phyloP scores from a whole-genome alignment of 257 asterid genomes.

The Solanum corneliomulleri region DNA sequence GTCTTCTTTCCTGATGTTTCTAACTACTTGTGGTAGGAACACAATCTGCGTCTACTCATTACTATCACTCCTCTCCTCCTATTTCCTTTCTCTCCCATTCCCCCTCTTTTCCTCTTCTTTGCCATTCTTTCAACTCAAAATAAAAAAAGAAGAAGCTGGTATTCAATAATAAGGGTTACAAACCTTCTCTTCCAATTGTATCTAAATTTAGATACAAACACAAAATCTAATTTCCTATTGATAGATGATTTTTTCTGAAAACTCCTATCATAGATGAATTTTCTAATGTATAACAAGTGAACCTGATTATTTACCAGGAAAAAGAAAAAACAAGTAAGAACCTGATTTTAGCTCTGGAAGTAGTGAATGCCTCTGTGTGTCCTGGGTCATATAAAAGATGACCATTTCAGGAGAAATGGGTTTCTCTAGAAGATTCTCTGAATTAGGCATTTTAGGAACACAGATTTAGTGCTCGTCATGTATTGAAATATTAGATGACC shows the following conservation, averaged over 20 bases:
- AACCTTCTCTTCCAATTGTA: neutral
- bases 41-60: neutral
- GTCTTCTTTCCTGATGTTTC: neutral
- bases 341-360: conserved; percentile 77
- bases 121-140: neutral
- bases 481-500: neutral
- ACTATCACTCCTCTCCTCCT: neutral
- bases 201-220: neutral
- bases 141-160: neutral
- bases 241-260: neutral
- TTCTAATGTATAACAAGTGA: neutral
- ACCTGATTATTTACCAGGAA: neutral
- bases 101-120: neutral
- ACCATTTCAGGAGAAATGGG: conserved; percentile 68
- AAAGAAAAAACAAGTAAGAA: neutral
- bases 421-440: conserved; percentile 53
- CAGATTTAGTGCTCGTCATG: conserved; percentile 7
- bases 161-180: neutral
- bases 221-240: neutral
- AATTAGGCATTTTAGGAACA: conserved; percentile 3
- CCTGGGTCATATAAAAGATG: conserved; percentile 73
- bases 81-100: neutral
- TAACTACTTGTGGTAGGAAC: neutral
- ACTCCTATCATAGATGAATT: neutral
- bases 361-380: conserved; percentile 71